A percentile compares a stretch with the other conserved stretches of the same genome.
phyloP scores from a whole-genome alignment of 139 green algal genomes.

The Spirogloea muscicola region DNA sequence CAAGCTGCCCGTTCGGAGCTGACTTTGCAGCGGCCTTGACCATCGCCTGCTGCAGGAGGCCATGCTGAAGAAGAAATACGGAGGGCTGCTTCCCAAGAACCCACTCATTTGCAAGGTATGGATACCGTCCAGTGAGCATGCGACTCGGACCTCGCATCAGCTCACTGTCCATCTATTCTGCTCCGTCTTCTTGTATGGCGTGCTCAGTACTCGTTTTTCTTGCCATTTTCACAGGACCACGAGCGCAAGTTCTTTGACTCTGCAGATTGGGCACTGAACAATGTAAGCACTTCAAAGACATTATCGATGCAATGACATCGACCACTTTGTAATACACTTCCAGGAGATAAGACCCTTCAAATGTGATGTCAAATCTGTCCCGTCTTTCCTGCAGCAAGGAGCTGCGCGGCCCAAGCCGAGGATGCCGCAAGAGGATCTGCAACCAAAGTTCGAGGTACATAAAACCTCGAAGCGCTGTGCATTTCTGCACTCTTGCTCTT shows the following conservation, averaged over 20 bases:
- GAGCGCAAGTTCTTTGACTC: constrained; percentile 77
- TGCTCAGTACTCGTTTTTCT: not conserved
- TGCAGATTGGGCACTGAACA: constrained; percentile 67
- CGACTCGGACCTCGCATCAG: not conserved
- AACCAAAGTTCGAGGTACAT: constrained; percentile 60
- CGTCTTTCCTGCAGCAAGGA: constrained; percentile 1
- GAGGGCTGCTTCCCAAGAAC: constrained; percentile 12
- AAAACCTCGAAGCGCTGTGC: no score
- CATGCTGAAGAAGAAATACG: constrained; percentile 6
- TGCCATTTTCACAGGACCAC: constrained; percentile 38
- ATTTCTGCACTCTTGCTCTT: no score
- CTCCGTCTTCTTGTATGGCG: no score
- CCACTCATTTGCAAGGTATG: constrained; percentile 10
- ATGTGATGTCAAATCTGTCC: not conserved
- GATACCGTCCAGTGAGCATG: not conserved
- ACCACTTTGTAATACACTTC: not conserved
- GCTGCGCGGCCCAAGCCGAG: constrained; percentile 31
- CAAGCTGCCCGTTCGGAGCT: no score
- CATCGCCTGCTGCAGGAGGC: no score
- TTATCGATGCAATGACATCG: not conserved
- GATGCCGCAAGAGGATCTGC: constrained; percentile 45
- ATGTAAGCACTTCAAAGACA: constrained; percentile 3
- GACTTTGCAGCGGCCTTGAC: no score
- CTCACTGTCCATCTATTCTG: no score
- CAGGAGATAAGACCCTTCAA: not conserved